Evolutionary conservation across 2,329 filamentous ascomycete genomes (phyloP), one percentile per base, ranked within the genome.

Genomic region (Fusarium irregulare): DNA sequence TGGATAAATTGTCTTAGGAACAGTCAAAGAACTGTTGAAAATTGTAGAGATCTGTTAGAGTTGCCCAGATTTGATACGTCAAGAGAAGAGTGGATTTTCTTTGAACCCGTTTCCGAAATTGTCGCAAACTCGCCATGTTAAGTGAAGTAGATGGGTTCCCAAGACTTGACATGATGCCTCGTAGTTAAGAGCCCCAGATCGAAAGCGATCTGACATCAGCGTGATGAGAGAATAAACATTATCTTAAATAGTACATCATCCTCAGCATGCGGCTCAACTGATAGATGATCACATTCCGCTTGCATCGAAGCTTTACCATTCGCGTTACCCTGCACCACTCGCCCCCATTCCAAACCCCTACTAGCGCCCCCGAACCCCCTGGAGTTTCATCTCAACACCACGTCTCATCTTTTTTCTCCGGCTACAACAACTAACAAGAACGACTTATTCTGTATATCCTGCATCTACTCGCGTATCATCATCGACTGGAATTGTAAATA

Each of bases 301-400:
- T 20, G 28, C 40, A 58, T 42, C 30, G 10, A 2, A 60, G 42
- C 63, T 28, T 60, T 60, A 4, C 63, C 61, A n/a, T 60, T 45
- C 42, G 42, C 55, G 55, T 61, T 60, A 61, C 50, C 56, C 64
- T 56, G 45, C 37, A 66, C 23, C 28, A 20, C 21, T 41, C 23
- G 63, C 56, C 63, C 28, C 53, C 66, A 70, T 70, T 70, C 63
- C 64, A 60, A 68, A 57, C 64, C 60, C 67, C 41, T 40, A 55
- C 67, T 70, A 71, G 68, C 63, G 68, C 44, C 20, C 21, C 21
- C 16, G 41, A 28, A 34, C 42, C 57, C 66, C 37, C 30, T 42
- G 54, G 62, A 66, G 67, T 70, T 70, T 71, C 67, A 71, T n/a
- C 54, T 64, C 67, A 64, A 59, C 59, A 71, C 57, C 63, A 68